Conservation (phyloP, 2,329 filamentous ascomycete genomes). For the Parafenestella ontariensis region DNA sequence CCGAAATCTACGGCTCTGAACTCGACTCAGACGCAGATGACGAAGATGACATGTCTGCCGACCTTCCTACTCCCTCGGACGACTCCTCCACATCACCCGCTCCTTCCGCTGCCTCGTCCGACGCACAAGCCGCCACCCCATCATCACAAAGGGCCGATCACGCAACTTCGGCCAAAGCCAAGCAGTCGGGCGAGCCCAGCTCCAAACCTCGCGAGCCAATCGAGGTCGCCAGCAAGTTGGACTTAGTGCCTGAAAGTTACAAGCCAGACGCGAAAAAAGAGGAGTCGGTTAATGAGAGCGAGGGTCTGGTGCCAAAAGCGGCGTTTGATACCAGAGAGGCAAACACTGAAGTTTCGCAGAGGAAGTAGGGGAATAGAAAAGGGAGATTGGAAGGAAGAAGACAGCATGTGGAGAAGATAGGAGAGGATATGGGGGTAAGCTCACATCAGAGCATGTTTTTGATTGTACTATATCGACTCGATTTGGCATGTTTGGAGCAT, state of each 20-base stretch:
- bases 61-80: constrained; percentile 10
- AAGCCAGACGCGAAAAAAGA: constrained; percentile 17
- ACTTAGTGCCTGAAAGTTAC: constrained; percentile 17
- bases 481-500: not conserved
- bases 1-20: constrained; percentile 91
- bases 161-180: constrained; percentile 8
- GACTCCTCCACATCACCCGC: not conserved
- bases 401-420: not conserved
- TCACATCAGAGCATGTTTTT: not conserved
- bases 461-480: constrained; percentile 1
- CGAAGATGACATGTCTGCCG: constrained; percentile 58
- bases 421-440: not conserved
- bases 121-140: not conserved
- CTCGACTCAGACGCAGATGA: constrained; percentile 80
- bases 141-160: constrained; percentile 10
- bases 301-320: constrained; percentile 58
- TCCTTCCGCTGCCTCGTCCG: not conserved
- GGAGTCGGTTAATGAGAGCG: constrained; percentile 48
- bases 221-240: not conserved
- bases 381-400: not conserved
- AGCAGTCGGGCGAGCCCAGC: constrained; percentile 7
- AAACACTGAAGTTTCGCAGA: constrained; percentile 3
- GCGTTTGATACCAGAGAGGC: constrained; percentile 53
- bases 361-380: not conserved
- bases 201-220: constrained; percentile 10